Percentiles rank a stretch among this genome's conserved stretches.
phyloP scores from a whole-genome alignment of 2,329 filamentous ascomycete species.

The Plenodomus tracheiphilus region DNA sequence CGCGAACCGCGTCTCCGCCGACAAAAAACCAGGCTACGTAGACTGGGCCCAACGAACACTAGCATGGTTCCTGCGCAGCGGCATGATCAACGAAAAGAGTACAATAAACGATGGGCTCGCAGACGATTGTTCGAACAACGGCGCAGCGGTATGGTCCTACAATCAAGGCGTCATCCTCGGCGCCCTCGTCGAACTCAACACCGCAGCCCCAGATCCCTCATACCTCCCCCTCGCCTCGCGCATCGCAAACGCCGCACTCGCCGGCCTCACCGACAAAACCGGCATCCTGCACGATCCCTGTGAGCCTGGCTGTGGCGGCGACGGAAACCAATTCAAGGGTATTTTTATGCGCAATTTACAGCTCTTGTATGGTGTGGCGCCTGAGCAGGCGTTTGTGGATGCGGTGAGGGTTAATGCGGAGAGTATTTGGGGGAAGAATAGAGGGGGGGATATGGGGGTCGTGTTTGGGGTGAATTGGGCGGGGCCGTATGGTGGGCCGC shows the following conservation, averaged over 20 bases:
- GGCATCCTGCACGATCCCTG: constrained; percentile 49
- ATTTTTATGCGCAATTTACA: constrained; percentile 68
- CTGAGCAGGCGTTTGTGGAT: constrained; percentile 53
- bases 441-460: constrained; percentile 51
- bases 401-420: constrained; percentile 67
- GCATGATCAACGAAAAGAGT: constrained; percentile 52
- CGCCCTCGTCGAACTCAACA: constrained; percentile 58
- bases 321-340: constrained; percentile 70
- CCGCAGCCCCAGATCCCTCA: constrained; percentile 41
- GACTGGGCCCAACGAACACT: constrained; percentile 54
- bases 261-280: constrained; percentile 38
- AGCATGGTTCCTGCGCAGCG: constrained; percentile 55
- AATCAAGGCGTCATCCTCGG: constrained; percentile 66
- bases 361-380: constrained; percentile 58
- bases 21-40: constrained; percentile 47
- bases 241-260: constrained; percentile 47
- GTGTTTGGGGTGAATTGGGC: constrained; percentile 67
- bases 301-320: constrained; percentile 43
- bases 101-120: constrained; percentile 60
- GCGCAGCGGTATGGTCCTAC: constrained; percentile 55
- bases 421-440: constrained; percentile 65
- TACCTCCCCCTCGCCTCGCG: constrained; percentile 42
- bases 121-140: constrained; percentile 57
- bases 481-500: constrained; percentile 58
- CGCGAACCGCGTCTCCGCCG: constrained; percentile 51